Base-by-base conservation (phyloP, 768 basidiomycete genomes). In the Leccinum sublutescens region DNA sequence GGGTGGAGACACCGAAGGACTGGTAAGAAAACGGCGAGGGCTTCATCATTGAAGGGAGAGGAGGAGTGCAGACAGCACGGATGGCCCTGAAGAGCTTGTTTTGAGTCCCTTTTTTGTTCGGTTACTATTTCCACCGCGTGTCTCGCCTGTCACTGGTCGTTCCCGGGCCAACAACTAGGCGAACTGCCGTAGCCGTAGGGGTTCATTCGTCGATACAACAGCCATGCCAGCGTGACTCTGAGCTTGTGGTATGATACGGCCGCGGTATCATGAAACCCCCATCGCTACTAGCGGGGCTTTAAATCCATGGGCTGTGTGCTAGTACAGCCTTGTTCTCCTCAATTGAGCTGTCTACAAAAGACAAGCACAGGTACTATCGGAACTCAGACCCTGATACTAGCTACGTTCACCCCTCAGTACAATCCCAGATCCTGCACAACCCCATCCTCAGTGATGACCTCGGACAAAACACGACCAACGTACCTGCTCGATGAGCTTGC, bases 401-500 rank as follows among this genome's bases (percentile, higher is more conserved):
- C 40, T 40, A 40, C 4, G 40, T 17, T 40, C 38, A 40, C 17
- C 17, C 8, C 40, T 40, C 40, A 40, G 40, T 31, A 15, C 53
- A 65, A 51, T 15, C 58, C 64, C 40, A 74, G 64, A 62, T 74
- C 73, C 73, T 74, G 9, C 19, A 38, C 33, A 15, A 14, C 17
- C 10, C 9, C 49, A 1, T 5, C 45, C 7, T 64, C 45, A 67
- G 45, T 25, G 10, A 34, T 4, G 14, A 21, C 31, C 21, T 21
- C 14, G 5, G 4, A 17, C 19, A 4, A 31, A 15, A 29, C 25
- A 25, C 21, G 15, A 27, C 19, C 14, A 8, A 56, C 71, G 2
- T 59, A 80, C 82, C 78, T 80, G 79, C 58, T 79, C 79, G 55
- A 83, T 80, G 38, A 84, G 59, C 67, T 73, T 76, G 27, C 77